phyloP scores from a whole-genome alignment of 768 basidiomycete genomes.

The Lactarius indigo region DNA sequence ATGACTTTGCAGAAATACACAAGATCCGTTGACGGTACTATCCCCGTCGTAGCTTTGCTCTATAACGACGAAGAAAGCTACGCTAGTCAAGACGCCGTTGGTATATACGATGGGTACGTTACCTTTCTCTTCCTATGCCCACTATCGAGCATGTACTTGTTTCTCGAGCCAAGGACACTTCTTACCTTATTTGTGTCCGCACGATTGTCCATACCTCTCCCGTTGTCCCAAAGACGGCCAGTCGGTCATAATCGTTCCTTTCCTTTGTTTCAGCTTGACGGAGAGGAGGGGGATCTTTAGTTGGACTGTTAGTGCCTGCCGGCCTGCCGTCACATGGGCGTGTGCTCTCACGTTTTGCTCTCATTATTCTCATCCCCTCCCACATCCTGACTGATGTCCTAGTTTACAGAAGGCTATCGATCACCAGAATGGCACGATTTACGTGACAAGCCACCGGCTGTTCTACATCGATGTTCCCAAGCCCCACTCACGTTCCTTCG shows the following conservation, averaged over 20 bases:
- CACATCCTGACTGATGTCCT: conserved; percentile 31
- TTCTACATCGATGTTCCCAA: conserved; percentile 68
- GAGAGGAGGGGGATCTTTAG: background rate
- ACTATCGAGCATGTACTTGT: background rate
- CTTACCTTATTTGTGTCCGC: background rate
- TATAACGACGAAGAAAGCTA: conserved; percentile 79
- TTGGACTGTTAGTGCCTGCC: too few species aligned
- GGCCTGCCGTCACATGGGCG: background rate
- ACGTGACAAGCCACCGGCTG: conserved; percentile 79
- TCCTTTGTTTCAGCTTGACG: background rate
- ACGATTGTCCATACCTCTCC: background rate
- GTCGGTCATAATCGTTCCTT: background rate
- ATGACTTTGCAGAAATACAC: conserved; percentile 49
- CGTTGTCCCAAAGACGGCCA: background rate
- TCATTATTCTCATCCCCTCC: background rate
- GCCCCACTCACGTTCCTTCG: conserved; percentile 56
- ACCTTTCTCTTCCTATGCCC: background rate
- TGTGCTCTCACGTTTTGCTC: background rate
- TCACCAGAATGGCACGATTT: conserved; percentile 70
- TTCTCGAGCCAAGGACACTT: background rate
- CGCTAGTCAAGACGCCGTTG: conserved; percentile 71
- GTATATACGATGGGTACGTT: conserved; percentile 88
- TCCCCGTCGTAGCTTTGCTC: conserved; percentile 71
- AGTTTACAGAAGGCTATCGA: conserved; percentile 80
- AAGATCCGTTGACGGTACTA: conserved; percentile 63